phyloP scores from a whole-genome alignment of 1,284 basidiomycete genomes.

The Trichosporon sp. region DNA sequence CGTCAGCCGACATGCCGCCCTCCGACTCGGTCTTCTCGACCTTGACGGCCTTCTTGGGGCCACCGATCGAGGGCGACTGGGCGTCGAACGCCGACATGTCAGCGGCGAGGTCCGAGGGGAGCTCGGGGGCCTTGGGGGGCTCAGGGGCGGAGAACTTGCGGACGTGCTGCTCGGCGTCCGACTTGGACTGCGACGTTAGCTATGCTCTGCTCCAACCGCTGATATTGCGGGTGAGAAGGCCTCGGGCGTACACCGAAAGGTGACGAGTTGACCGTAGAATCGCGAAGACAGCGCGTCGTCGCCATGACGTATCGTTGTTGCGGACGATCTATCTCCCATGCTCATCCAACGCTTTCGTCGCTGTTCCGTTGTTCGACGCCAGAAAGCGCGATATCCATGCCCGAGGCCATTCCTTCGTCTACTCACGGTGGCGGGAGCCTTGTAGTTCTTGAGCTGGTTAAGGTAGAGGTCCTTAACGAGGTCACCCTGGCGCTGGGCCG shows the following conservation, averaged over 20 bases:
- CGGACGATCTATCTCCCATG: background rate
- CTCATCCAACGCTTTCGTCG: background rate
- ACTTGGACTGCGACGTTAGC: constrained; percentile 59
- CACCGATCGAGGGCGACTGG: constrained; percentile 61
- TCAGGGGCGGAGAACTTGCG: constrained; percentile 67
- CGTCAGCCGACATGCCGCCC: constrained; percentile 56
- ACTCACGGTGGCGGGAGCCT: constrained; percentile 54
- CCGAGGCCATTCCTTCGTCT: background rate
- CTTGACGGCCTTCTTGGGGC: constrained; percentile 41
- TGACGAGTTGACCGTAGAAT: background rate
- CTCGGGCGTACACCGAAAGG: background rate
- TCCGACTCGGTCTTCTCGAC: constrained; percentile 41
- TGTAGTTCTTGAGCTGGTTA: constrained; percentile 85
- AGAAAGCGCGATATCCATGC: background rate
- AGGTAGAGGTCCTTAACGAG: constrained; percentile 89
- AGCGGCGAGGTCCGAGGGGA: constrained; percentile 73
- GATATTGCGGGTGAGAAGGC: background rate
- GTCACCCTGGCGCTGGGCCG: constrained; percentile 74
- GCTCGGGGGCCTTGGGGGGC: constrained; percentile 62
- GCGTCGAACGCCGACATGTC: constrained; percentile 76
- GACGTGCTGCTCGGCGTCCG: constrained; percentile 75
- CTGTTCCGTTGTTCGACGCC: background rate
- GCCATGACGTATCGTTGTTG: background rate
- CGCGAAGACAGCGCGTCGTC: background rate
- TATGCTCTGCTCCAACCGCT: constrained; percentile 11